Conservation (phyloP, 345 rosid genomes). For the Moringa oleifera region DNA sequence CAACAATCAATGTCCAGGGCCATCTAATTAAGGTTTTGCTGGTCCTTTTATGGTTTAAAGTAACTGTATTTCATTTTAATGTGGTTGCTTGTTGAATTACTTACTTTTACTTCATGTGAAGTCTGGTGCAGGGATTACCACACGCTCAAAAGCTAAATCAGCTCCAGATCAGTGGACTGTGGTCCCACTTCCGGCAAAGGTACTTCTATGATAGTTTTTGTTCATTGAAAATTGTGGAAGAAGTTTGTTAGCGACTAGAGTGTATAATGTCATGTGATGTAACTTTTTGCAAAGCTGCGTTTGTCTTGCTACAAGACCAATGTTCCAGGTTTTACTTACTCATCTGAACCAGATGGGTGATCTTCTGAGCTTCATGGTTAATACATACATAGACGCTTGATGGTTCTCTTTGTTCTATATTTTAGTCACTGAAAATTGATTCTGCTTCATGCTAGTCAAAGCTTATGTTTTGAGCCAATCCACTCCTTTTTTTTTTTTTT, state of each 20-base stretch:
- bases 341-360: not conserved
- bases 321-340: not conserved
- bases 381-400: not conserved
- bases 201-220: slow-evolving; percentile 21
- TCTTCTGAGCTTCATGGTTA: not conserved
- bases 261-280: not conserved
- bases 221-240: not conserved
- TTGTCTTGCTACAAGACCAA: not conserved
- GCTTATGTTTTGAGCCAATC: not conserved
- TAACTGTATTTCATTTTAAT: not conserved
- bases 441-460: not conserved
- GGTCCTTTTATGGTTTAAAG: slow-evolving; percentile 3
- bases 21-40: slow-evolving; percentile 52
- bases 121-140: slow-evolving; percentile 72
- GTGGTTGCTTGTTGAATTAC: slow-evolving; percentile 16
- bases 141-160: slow-evolving; percentile 83
- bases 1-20: slow-evolving; percentile 73
- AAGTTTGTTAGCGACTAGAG: not conserved
- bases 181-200: slow-evolving; percentile 77
- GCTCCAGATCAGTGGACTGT: slow-evolving; percentile 87
- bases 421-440: too few species aligned
- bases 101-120: slow-evolving; percentile 17
- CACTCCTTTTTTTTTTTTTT: not conserved
- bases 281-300: too few species aligned
- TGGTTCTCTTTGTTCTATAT: too few species aligned